Evolutionary conservation across 2,329 filamentous ascomycete species (phyloP).

Genomic region (Chaetomium sp.): DNA sequence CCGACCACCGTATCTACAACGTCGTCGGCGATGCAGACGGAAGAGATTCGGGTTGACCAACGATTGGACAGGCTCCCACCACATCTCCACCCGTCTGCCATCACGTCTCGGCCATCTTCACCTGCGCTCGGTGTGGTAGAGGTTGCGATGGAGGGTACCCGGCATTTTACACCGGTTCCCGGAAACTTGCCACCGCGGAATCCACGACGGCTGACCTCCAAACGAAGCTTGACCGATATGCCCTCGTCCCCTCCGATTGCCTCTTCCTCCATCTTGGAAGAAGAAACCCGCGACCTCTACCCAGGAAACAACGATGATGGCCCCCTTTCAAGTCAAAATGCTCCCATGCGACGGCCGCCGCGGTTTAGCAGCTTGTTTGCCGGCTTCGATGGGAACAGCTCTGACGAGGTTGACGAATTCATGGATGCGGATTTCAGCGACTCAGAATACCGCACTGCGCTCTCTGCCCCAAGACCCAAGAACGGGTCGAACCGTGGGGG

Average conservation of each 20-base stretch:
- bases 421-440: constrained; percentile 64
- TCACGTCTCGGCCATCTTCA: constrained; percentile 63
- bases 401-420: constrained; percentile 67
- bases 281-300: constrained; percentile 64
- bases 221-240: constrained; percentile 51
- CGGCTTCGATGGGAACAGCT: constrained; percentile 74
- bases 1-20: constrained; percentile 53
- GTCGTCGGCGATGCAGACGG: constrained; percentile 72
- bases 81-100: constrained; percentile 77
- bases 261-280: constrained; percentile 35
- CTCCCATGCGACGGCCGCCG: constrained; percentile 68
- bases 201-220: constrained; percentile 56
- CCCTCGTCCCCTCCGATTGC: constrained; percentile 51
- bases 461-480: constrained; percentile 63
- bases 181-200: constrained; percentile 61
- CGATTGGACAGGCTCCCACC: constrained; percentile 73
- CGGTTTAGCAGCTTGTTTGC: constrained; percentile 84
- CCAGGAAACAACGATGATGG: constrained; percentile 81
- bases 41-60: constrained; percentile 83
- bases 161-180: constrained; percentile 55
- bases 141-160: constrained; percentile 42
- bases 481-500: constrained; percentile 42
- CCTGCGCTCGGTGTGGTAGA: constrained; percentile 44
- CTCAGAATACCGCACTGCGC: constrained; percentile 65
- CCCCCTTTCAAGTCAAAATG: constrained; percentile 62